phyloP scores from a whole-genome alignment of 2,329 filamentous ascomycete genomes.

The Fusarium sulawesiense region DNA sequence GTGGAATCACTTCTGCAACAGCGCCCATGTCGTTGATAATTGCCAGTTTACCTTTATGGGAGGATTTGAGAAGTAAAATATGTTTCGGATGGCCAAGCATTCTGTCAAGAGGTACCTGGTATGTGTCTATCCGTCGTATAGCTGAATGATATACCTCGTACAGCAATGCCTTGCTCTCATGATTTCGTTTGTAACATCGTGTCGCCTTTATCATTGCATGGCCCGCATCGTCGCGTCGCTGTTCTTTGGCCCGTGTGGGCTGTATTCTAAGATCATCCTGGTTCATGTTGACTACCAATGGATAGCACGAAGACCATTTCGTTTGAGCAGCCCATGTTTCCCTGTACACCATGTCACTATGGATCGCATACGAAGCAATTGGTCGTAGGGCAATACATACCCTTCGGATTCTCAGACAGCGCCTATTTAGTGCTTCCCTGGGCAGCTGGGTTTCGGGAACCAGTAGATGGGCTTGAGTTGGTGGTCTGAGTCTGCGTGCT shows the following conservation, averaged over 20 bases:
- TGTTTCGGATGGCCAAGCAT: too few relatives aligned
- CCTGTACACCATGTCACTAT: not conserved
- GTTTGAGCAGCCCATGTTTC: fast-evolving
- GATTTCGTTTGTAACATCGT: not conserved
- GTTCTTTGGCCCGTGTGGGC: not conserved
- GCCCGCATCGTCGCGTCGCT: not conserved
- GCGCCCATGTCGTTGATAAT: fast-evolving
- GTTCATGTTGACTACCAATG: not conserved
- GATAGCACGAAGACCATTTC: not conserved
- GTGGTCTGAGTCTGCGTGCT: too few relatives aligned
- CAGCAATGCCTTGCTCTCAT: not conserved
- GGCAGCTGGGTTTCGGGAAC: too few relatives aligned
- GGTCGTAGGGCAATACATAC: not conserved
- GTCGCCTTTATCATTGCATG: not conserved
- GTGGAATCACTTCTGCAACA: not conserved
- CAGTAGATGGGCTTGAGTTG: too few relatives aligned
- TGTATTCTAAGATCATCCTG: not conserved
- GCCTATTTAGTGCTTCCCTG: too few relatives aligned
- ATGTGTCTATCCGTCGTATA: fast-evolving
- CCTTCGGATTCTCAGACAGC: too few relatives aligned
- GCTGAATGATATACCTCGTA: not conserved
- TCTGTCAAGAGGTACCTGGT: too few relatives aligned
- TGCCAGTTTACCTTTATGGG: too few relatives aligned
- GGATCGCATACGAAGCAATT: too few relatives aligned
- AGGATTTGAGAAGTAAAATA: too few relatives aligned